Base-by-base conservation (phyloP, 306 rosid species). In the Cotoneaster glaucophyllus region DNA sequence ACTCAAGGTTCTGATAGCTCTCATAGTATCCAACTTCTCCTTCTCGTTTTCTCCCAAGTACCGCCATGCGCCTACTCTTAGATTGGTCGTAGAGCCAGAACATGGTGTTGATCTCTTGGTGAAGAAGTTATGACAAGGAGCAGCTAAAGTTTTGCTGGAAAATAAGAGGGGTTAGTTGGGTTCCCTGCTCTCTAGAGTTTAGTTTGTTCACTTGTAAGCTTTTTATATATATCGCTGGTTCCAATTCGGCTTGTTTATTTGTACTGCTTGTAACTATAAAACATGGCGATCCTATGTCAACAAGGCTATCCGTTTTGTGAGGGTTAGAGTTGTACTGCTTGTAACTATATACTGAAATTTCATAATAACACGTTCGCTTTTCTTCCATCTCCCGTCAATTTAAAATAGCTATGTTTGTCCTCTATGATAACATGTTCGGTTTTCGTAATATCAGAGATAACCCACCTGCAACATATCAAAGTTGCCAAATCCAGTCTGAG, bases 21-120 rank as follows among this genome's bases (percentile, higher is more conserved):
- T 82, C 72, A 41, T 87, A 3, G 48, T 87, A 34, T 81, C 87
- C 54, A 85, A 83, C 22, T 87, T 87, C 68, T 62, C 85, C 21
- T 62, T 85, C 74, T 62, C 78, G 2, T 79, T 85, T 32, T 83
- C 87, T 4, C 86, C 89, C 8, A 68, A 61, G 19, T 87, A 81
- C 29, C 31, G 22, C 5, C 89, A 85, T 22, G 75, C 73, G 13
- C 86, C 86, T 5, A 24, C 68, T 68, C 66, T 77, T 9, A 75
- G 17, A 52, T 18, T 83, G 64, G 74, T 80, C 9, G n/a, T 85
- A 14, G 77, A 85, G 68, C 84, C 85, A 11, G 77, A 81, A 50
- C 52, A 80, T 66, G 92, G 92, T 26, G 80, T 85, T 32, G 48
- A 69, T 74, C 71, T 88, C 28, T 59, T 77, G 31, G 62, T 85